Evolutionary conservation across 148 eudicot species (phyloP).

Genomic region (Cornus suecica): DNA sequence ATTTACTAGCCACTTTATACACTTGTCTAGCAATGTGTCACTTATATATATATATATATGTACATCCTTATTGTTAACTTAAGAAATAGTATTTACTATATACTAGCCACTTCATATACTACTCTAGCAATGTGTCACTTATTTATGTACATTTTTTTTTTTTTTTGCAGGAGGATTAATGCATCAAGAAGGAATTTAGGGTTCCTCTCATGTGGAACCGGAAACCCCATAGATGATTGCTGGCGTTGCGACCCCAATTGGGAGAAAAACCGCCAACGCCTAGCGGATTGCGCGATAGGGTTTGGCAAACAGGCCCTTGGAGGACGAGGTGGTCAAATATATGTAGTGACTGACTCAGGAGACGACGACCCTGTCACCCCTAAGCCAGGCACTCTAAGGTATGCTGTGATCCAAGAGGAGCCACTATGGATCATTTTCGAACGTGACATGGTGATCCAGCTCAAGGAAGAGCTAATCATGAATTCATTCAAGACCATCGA

Average conservation of each 20-base stretch:
- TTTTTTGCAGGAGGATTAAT: constrained; percentile 31
- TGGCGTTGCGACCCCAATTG: constrained; percentile 38
- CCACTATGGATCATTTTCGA: constrained; percentile 63
- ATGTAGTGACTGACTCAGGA: constrained; percentile 33
- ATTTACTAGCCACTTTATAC: too few relatives aligned
- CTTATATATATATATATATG: neutral
- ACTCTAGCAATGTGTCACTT: neutral
- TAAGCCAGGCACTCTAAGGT: constrained; percentile 51
- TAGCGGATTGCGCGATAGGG: constrained; percentile 39
- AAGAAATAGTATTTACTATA: too few relatives aligned
- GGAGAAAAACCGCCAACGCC: constrained; percentile 32
- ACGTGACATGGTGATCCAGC: constrained; percentile 53
- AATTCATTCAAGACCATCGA: constrained; percentile 68
- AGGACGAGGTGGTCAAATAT: constrained; percentile 29
- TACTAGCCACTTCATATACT: neutral
- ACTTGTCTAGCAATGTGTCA: too few relatives aligned
- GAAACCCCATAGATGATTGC: constrained; percentile 43
- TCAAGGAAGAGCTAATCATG: constrained; percentile 54
- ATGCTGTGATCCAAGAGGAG: constrained; percentile 53
- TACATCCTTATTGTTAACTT: neutral
- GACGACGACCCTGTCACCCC: constrained; percentile 53
- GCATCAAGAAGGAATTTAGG: constrained; percentile 35
- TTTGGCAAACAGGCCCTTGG: constrained; percentile 40
- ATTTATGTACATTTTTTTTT: too few relatives aligned
- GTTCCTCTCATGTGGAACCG: constrained; percentile 30